phyloP scores from a whole-genome alignment of 192 early-diverging fungal species.

The Thamnidium elegans region DNA sequence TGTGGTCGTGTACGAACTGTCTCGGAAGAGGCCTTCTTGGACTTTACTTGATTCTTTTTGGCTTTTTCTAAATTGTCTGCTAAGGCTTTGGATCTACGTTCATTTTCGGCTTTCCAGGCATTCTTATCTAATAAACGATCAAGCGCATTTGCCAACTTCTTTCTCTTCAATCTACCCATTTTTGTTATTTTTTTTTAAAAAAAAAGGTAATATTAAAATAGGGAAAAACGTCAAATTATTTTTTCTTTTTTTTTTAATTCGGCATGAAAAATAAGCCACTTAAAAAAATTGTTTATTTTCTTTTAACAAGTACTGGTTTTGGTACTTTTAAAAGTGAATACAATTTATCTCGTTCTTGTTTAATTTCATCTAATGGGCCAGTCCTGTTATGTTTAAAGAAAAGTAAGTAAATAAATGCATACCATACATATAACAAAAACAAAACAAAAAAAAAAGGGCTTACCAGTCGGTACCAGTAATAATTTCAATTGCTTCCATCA shows the following conservation, averaged over 20 bases:
- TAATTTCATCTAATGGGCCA: constrained; percentile 41
- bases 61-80: constrained; percentile 10
- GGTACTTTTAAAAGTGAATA: constrained; percentile 29
- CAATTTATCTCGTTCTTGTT: constrained; percentile 42
- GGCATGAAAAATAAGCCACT: not conserved
- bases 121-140: constrained; percentile 2
- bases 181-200: no score
- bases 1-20: constrained; percentile 5
- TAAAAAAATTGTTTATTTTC: no score
- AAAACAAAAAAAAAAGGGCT: no score
- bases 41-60: constrained; percentile 11
- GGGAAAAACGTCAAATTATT: not conserved
- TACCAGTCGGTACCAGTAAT: constrained; percentile 68
- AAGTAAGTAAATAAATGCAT: not conserved
- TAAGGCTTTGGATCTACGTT: constrained; percentile 3
- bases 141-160: constrained; percentile 5
- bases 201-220: not conserved
- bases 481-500: constrained; percentile 57
- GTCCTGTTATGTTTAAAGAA: constrained; percentile 34
- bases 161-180: constrained; percentile 9
- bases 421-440: no score
- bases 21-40: not conserved
- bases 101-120: not conserved
- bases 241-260: no score
- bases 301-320: constrained; percentile 8